Evolutionary conservation across 768 basidiomycete genomes (phyloP).

Genomic region (Scleroderma bovista): DNA sequence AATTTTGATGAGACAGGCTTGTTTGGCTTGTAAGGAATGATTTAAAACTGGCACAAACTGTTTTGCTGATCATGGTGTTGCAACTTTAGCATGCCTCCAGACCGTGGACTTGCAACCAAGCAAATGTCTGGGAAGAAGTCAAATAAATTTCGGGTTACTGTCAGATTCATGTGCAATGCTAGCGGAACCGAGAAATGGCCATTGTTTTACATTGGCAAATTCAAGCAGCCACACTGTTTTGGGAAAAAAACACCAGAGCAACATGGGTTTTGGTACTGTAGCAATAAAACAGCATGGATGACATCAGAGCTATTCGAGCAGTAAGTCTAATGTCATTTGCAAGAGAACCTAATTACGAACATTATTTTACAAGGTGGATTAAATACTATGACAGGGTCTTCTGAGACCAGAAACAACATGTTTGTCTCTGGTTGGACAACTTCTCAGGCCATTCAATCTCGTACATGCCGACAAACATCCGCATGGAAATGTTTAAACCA

Average conservation of each 20-base stretch:
- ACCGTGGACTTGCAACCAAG: slow-evolving; percentile 14
- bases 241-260: slow-evolving; percentile 12
- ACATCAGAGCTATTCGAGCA: background rate
- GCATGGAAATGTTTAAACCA: slow-evolving; percentile 6
- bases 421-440: background rate
- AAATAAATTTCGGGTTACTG: slow-evolving; percentile 12
- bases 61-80: no score
- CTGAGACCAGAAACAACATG: slow-evolving; percentile 2
- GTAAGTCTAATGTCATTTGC: no score
- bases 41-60: background rate
- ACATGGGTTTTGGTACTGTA: background rate
- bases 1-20: slow-evolving; percentile 1
- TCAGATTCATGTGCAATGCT: slow-evolving; percentile 6
- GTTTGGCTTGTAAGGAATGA: slow-evolving; percentile 7
- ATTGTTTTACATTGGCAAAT: slow-evolving; percentile 32
- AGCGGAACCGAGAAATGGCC: background rate
- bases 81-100: slow-evolving; percentile 7
- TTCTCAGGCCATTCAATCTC: background rate
- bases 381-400: slow-evolving; percentile 15
- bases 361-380: slow-evolving; percentile 32
- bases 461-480: background rate
- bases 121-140: slow-evolving; percentile 17
- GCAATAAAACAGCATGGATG: slow-evolving; percentile 17
- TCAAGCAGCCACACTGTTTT: slow-evolving; percentile 29
- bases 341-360: no score